Evolutionary conservation across 1,139 yeast species (phyloP).

Genomic region (Hyphopichia khmerensis): DNA sequence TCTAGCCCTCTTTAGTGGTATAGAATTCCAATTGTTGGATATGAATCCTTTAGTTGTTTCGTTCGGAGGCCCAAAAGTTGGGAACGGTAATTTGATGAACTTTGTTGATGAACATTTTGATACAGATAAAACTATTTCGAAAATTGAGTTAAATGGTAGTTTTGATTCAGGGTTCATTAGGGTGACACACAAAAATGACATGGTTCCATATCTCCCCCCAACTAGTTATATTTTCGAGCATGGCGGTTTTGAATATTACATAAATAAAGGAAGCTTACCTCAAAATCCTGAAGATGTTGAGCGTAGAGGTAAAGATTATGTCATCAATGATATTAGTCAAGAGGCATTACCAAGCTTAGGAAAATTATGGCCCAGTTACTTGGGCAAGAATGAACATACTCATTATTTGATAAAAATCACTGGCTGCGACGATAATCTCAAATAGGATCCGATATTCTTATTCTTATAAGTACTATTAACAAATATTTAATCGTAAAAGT

Average conservation of each 20-base stretch:
- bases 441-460: no score
- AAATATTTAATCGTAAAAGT: no score
- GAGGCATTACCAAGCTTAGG: conserved; percentile 5
- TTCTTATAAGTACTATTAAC: no score
- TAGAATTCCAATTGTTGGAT: conserved; percentile 55
- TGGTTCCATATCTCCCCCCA: conserved; percentile 61
- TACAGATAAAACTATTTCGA: conserved; percentile 22
- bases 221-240: conserved; percentile 34
- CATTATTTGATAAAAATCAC: conserved; percentile 34
- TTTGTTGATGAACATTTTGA: conserved; percentile 54
- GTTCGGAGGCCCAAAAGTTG: conserved; percentile 63
- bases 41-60: conserved; percentile 52
- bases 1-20: conserved; percentile 57
- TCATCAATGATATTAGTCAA: background rate
- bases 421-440: conserved; percentile 22
- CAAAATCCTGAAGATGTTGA: conserved; percentile 39
- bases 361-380: conserved; percentile 22
- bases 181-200: conserved; percentile 56
- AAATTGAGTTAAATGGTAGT: conserved; percentile 8
- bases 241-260: conserved; percentile 51
- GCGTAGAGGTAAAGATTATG: conserved; percentile 12
- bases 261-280: conserved; percentile 44
- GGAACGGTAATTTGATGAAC: conserved; percentile 48
- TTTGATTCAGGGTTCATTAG: conserved; percentile 41
- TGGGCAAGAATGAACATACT: conserved; percentile 33